phyloP scores from a whole-genome alignment of 2,329 filamentous ascomycete species.

The Amesomyces nigricolor region DNA sequence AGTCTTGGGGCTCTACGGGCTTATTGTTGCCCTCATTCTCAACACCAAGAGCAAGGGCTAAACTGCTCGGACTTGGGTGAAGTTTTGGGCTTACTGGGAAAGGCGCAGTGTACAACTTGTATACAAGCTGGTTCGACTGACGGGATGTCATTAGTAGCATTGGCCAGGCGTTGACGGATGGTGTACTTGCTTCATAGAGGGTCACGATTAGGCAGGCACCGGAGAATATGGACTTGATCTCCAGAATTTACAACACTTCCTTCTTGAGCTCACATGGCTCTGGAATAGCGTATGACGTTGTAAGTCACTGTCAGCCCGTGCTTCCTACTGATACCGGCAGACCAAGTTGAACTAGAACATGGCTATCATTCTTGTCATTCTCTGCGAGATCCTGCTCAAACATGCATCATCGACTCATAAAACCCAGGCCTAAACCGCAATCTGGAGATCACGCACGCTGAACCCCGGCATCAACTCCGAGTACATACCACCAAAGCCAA shows the following conservation, averaged over 20 bases:
- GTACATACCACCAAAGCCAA: background rate
- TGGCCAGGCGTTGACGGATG: conserved; percentile 27
- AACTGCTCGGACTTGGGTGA: conserved; percentile 16
- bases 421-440: background rate
- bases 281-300: background rate
- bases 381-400: conserved; percentile 1
- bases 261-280: background rate
- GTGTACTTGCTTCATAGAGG: conserved; percentile 27
- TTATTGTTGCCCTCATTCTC: conserved; percentile 89
- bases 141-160: conserved; percentile 21
- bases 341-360: background rate
- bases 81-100: background rate
- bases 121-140: conserved; percentile 15
- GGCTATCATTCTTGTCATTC: background rate
- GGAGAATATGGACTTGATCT: conserved; percentile 10
- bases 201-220: conserved; percentile 12
- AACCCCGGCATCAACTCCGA: background rate
- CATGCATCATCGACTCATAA: background rate
- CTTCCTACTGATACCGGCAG: background rate
- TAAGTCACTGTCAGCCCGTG: background rate
- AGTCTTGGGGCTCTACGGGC: conserved; percentile 90
- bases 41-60: conserved; percentile 76
- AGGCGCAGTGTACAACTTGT: conserved; percentile 14
- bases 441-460: conserved; percentile 1
- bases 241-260: no score